Percentiles rank a stretch among this genome's conserved stretches.
These are phyloP conservation scores for Metarhizium brunneum DNA, from an alignment of 2,329 filamentous ascomycete genomes.

Conservation along the genomic window DNA sequence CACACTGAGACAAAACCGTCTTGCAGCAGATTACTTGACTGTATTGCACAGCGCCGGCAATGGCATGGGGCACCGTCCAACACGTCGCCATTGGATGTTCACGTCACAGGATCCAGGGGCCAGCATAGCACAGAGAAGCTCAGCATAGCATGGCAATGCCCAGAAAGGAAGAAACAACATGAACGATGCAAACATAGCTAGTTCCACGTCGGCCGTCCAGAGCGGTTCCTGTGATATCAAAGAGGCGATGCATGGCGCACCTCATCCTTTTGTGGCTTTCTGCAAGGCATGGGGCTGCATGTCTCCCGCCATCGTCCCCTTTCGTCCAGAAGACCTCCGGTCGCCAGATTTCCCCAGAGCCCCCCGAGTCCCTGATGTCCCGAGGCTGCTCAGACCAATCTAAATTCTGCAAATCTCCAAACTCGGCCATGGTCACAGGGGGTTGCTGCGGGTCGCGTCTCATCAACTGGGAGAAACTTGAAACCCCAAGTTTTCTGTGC, in stretches of 20 bases:
- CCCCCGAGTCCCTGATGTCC: background rate
- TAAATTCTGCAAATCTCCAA: background rate
- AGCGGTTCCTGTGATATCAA: background rate
- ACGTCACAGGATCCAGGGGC: background rate
- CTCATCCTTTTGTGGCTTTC: background rate
- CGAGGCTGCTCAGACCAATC: background rate
- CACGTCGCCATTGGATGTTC: background rate
- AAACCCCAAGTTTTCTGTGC: background rate
- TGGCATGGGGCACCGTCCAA: background rate
- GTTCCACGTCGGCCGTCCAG: too few species aligned
- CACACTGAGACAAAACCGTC: constrained; percentile 1
- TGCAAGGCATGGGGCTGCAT: background rate
- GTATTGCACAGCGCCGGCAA: background rate
- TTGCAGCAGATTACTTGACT: background rate
- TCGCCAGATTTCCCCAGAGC: background rate
- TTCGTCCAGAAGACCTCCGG: background rate
- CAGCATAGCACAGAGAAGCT: background rate
- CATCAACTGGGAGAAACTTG: background rate
- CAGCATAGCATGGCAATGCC: too few species aligned
- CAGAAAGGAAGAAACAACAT: too few species aligned
- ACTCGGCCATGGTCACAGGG: background rate
- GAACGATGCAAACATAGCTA: too few species aligned
- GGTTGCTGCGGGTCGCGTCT: background rate
- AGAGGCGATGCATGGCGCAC: background rate
- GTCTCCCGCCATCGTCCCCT: background rate